A percentile compares a stretch with the other conserved stretches of the same genome.
These are phyloP conservation scores for Angophora floribunda DNA, from an alignment of 345 rosid species.

Conservation along the genomic window DNA sequence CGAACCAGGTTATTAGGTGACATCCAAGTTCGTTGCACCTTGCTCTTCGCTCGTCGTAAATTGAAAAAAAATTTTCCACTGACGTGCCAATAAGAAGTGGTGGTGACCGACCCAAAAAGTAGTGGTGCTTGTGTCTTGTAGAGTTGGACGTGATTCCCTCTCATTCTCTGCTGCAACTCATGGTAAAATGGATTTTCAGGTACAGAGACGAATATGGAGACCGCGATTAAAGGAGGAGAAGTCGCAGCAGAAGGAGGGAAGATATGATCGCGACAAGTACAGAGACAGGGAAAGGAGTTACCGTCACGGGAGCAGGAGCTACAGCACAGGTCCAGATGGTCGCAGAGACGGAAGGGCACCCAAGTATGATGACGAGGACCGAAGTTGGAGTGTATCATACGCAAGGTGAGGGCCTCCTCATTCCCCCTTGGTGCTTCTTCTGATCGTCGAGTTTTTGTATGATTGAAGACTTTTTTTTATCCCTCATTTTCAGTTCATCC, in stretches of 20 bases:
- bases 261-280: slow-evolving; percentile 23
- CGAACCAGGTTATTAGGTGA: no score
- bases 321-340: slow-evolving; percentile 32
- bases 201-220: no score
- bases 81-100: no score
- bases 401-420: no score
- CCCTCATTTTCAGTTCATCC: not conserved
- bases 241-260: slow-evolving; percentile 37
- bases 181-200: no score
- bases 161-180: no score
- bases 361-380: slow-evolving; percentile 29
- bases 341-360: slow-evolving; percentile 17
- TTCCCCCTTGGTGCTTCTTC: not conserved
- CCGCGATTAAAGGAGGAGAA: slow-evolving; percentile 9
- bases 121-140: no score
- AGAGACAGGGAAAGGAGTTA: slow-evolving; percentile 26
- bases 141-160: no score
- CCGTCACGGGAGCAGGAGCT: slow-evolving; percentile 27
- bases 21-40: no score
- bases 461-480: not conserved
- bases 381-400: slow-evolving; percentile 20
- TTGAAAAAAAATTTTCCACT: no score
- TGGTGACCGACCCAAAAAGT: no score
- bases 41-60: no score
- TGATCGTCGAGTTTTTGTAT: not conserved